These are phyloP conservation scores for Elsinoe fawcettii DNA, from an alignment of 2,329 filamentous ascomycete species.

Conservation along the genomic window DNA sequence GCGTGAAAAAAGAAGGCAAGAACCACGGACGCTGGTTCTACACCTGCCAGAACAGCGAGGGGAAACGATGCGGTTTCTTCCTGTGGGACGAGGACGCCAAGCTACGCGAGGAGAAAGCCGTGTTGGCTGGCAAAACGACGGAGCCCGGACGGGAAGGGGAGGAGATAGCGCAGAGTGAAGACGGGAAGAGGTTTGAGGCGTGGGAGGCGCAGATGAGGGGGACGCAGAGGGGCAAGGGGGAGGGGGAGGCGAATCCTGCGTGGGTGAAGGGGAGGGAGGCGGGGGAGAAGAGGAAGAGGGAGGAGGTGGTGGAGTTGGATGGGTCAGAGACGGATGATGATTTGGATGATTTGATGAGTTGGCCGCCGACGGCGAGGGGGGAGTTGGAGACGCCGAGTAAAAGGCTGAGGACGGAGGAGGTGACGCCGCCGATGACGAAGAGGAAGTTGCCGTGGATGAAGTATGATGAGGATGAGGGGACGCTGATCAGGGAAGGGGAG, in stretches of 20 bases:
- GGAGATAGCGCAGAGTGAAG: constrained; percentile 20
- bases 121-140: constrained; percentile 42
- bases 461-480: constrained; percentile 19
- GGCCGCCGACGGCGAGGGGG: constrained; percentile 28
- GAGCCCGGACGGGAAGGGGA: constrained; percentile 23
- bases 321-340: constrained; percentile 19
- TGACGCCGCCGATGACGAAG: constrained; percentile 21
- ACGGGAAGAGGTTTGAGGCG: constrained; percentile 4
- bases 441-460: constrained; percentile 35
- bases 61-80: constrained; percentile 49
- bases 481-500: neutral
- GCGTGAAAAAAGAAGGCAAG: constrained; percentile 49
- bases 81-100: constrained; percentile 50
- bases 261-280: constrained; percentile 31
- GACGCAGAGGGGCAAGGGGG: constrained; percentile 36
- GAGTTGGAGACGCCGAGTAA: constrained; percentile 37
- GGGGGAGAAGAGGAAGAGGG: constrained; percentile 38
- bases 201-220: constrained; percentile 33
- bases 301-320: constrained; percentile 6
- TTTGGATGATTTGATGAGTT: constrained; percentile 29
- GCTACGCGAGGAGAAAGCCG: constrained; percentile 39
- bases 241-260: constrained; percentile 33
- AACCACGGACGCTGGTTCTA: constrained; percentile 50
- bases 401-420: constrained; percentile 30
- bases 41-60: constrained; percentile 45